These are phyloP conservation scores for Multifurca ochricompacta DNA, from an alignment of 768 basidiomycete species.

Conservation along the genomic window DNA sequence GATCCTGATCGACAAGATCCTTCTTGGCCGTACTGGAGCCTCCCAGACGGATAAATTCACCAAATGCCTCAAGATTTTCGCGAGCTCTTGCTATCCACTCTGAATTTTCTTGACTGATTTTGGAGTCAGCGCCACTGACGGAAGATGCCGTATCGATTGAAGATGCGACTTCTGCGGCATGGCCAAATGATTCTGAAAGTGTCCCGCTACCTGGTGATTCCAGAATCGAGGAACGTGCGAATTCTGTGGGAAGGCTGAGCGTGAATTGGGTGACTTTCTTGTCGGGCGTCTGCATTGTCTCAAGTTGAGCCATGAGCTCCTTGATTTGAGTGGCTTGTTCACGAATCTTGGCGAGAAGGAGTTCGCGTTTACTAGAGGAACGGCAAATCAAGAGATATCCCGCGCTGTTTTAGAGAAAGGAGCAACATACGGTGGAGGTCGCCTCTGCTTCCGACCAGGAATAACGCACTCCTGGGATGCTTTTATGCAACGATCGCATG, in stretches of 20 bases:
- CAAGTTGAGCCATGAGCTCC: slow-evolving; percentile 62
- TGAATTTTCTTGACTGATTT: slow-evolving; percentile 46
- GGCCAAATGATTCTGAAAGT: not conserved
- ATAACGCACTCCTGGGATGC: slow-evolving; percentile 69
- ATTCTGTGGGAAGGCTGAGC: slow-evolving; percentile 12
- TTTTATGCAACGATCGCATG: slow-evolving; percentile 66
- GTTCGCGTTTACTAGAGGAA: slow-evolving; percentile 61
- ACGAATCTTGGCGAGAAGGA: slow-evolving; percentile 68
- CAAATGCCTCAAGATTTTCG: slow-evolving; percentile 60
- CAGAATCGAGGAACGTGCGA: slow-evolving; percentile 18
- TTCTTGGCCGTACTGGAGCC: slow-evolving; percentile 44
- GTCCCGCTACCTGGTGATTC: slow-evolving; percentile 21
- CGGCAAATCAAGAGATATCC: not conserved
- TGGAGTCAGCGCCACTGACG: slow-evolving; percentile 10
- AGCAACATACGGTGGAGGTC: slow-evolving; percentile 61
- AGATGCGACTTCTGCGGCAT: slow-evolving; percentile 2
- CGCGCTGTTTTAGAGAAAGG: not conserved
- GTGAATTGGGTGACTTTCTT: slow-evolving; percentile 12
- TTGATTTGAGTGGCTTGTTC: slow-evolving; percentile 67
- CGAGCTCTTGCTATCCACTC: slow-evolving; percentile 75
- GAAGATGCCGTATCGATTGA: slow-evolving; percentile 4
- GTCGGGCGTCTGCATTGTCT: slow-evolving; percentile 32
- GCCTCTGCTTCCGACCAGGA: slow-evolving; percentile 77
- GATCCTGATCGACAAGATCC: slow-evolving; percentile 29
- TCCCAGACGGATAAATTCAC: slow-evolving; percentile 55